phyloP scores from a whole-genome alignment of 129 eudicot genomes.

The Pseudognaphalium luteoalbum region DNA sequence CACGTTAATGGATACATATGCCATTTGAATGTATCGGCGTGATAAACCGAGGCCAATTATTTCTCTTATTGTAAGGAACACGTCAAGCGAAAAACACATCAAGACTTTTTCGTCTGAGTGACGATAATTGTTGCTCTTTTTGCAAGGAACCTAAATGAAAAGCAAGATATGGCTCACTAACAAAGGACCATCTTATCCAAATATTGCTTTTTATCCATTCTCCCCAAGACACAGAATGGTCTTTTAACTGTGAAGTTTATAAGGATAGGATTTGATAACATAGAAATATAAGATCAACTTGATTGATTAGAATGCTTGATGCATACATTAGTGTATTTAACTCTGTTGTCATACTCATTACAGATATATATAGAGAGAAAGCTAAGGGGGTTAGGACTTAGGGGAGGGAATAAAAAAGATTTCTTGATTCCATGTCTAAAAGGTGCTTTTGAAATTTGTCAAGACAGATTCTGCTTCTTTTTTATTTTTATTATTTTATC shows the following conservation, averaged over 20 bases:
- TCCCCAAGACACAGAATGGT: neutral
- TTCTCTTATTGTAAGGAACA: neutral
- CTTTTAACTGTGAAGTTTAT: neutral
- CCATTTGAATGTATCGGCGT: neutral
- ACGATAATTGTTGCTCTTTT: slow-evolving; percentile 27
- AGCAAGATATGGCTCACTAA: slow-evolving; percentile 31
- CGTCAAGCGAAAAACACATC: slow-evolving; percentile 5
- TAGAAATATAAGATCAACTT: slow-evolving; percentile 22
- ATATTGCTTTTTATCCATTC: slow-evolving; percentile 9
- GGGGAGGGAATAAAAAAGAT: slow-evolving; percentile 3
- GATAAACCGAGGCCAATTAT: neutral
- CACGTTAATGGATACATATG: neutral
- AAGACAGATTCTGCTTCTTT: slow-evolving; percentile 21
- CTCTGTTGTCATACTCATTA: slow-evolving; percentile 20
- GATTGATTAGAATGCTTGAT: slow-evolving; percentile 31
- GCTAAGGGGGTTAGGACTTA: neutral
- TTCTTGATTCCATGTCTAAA: slow-evolving; percentile 29
- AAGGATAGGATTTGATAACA: slow-evolving; percentile 26
- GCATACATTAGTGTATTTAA: slow-evolving; percentile 13
- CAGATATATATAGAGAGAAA: neutral
- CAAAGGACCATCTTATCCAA: slow-evolving; percentile 20
- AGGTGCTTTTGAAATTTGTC: slow-evolving; percentile 32
- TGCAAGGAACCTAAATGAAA: slow-evolving; percentile 26
- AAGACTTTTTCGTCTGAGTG: slow-evolving; percentile 17
- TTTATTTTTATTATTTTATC: too few species aligned